Conservation (phyloP, 2,329 filamentous ascomycete species). For the Venturia oleaginea region DNA sequence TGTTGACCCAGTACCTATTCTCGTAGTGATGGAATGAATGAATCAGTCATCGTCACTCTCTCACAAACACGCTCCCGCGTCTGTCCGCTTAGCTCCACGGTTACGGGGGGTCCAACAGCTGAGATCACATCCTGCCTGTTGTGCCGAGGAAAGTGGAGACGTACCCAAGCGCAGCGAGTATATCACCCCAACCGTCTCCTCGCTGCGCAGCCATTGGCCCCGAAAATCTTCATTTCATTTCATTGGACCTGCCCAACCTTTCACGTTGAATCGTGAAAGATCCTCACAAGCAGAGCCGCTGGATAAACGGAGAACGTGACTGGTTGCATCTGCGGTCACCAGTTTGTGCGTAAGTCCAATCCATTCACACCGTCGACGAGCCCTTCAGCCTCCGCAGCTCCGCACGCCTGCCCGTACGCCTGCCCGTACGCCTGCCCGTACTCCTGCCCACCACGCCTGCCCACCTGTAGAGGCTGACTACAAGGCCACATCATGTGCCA, state of each 20-base stretch:
- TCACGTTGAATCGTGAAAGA: slow-evolving; percentile 3
- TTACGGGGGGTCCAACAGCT: no score
- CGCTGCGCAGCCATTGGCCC: not conserved
- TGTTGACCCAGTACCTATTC: no score
- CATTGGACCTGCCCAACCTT: not conserved
- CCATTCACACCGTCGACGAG: no score
- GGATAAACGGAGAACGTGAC: not conserved
- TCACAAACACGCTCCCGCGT: not conserved
- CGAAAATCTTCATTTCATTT: not conserved
- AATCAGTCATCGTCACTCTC: not conserved
- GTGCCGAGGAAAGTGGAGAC: slow-evolving; percentile 1
- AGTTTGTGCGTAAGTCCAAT: not conserved
- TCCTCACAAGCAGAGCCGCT: not conserved
- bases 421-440: no score
- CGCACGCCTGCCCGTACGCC: no score
- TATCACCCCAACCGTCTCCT: not conserved
- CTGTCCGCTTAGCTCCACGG: no score
- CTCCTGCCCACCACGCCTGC: not conserved
- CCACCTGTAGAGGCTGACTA: not conserved
- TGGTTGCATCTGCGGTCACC: not conserved
- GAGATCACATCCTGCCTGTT: no score
- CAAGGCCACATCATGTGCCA: not conserved
- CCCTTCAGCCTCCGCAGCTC: no score
- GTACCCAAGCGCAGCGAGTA: no score
- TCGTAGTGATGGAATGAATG: no score